These are phyloP conservation scores for Nyctanthes arbortristis DNA, from an alignment of 257 asterid species.

Conservation along the genomic window DNA sequence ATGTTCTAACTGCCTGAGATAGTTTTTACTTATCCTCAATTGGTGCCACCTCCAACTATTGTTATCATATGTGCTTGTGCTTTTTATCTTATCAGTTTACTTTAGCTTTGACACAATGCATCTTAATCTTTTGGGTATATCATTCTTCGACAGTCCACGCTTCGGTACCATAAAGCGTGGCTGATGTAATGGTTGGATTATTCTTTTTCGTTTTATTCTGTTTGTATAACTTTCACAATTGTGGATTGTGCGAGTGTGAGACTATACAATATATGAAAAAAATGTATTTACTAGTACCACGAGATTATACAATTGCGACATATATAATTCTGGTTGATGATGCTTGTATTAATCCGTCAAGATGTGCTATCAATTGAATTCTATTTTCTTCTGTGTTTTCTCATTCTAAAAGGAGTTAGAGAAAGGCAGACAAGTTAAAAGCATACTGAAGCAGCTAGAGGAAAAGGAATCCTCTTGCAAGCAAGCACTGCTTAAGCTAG, in stretches of 20 bases:
- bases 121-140: neutral
- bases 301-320: no score
- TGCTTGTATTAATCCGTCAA: neutral
- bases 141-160: neutral
- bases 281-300: neutral
- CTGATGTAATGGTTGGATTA: neutral
- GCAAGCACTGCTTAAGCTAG: constrained; percentile 47
- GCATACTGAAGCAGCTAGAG: constrained; percentile 47
- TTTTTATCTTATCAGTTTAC: neutral
- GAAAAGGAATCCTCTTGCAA: constrained; percentile 57
- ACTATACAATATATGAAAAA: neutral
- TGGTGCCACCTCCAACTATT: neutral
- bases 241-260: neutral
- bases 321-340: neutral
- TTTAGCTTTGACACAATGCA: neutral
- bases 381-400: neutral
- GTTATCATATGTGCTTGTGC: no score
- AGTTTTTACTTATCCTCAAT: neutral
- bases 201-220: neutral
- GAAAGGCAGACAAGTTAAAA: constrained; percentile 33
- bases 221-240: neutral
- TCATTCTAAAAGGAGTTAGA: constrained; percentile 26
- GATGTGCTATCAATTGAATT: neutral
- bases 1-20: neutral
- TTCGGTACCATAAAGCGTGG: neutral